These are phyloP conservation scores for Diplocarpon mali DNA, from an alignment of 2,329 filamentous ascomycete species.

Conservation along the genomic window DNA sequence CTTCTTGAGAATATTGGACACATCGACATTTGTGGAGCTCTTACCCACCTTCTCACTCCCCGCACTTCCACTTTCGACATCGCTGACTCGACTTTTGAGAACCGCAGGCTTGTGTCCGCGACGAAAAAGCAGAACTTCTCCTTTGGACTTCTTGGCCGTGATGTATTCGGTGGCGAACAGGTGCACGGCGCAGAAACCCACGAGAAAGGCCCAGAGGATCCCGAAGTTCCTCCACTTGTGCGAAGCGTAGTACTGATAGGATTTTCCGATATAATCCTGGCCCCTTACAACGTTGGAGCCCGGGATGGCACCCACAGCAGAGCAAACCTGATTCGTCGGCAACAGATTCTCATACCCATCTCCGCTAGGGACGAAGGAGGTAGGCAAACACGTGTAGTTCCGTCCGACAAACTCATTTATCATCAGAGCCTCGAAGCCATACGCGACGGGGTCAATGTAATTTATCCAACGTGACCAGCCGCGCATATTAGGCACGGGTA, in stretches of 20 bases:
- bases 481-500: slow-evolving; percentile 48
- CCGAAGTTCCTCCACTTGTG: slow-evolving; percentile 64
- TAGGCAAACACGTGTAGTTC: slow-evolving; percentile 14
- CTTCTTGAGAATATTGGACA: slow-evolving; percentile 14
- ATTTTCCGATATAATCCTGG: slow-evolving; percentile 41
- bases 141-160: slow-evolving; percentile 60
- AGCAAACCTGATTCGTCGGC: slow-evolving; percentile 36
- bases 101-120: slow-evolving; percentile 43
- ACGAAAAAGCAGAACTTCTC: slow-evolving; percentile 65
- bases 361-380: slow-evolving; percentile 18
- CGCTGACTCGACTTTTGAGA: slow-evolving; percentile 11
- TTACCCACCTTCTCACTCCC: slow-evolving; percentile 8
- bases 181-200: slow-evolving; percentile 51
- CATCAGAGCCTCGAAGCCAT: slow-evolving; percentile 71
- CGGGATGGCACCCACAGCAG: slow-evolving; percentile 43
- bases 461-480: slow-evolving; percentile 77
- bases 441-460: slow-evolving; percentile 50
- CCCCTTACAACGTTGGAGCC: slow-evolving; percentile 44
- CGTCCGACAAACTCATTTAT: slow-evolving; percentile 61
- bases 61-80: slow-evolving; percentile 9
- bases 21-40: slow-evolving; percentile 12
- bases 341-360: slow-evolving; percentile 10
- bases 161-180: slow-evolving; percentile 52
- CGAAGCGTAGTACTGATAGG: slow-evolving; percentile 44
- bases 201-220: slow-evolving; percentile 52